Conservation (phyloP, 192 early-diverging fungal genomes). For the Paraglomus occultum region DNA sequence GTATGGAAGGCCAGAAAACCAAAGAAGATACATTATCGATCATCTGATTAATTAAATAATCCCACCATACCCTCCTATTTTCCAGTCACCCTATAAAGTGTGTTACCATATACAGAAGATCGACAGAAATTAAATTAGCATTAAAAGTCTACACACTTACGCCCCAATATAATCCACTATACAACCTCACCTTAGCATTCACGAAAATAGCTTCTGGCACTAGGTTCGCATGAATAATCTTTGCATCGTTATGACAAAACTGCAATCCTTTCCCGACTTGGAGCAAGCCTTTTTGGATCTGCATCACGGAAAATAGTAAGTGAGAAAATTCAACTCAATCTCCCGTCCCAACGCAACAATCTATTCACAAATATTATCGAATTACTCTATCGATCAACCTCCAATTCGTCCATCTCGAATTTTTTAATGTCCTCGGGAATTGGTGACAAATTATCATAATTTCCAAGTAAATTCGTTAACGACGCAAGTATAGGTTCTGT, state of each 20-base stretch:
- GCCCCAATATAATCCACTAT: slow-evolving; percentile 17
- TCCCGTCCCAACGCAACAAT: not conserved
- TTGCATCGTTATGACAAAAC: slow-evolving; percentile 73
- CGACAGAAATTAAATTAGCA: not conserved
- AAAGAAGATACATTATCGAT: not conserved
- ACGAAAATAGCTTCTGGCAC: slow-evolving; percentile 73
- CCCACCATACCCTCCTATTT: slow-evolving; percentile 60
- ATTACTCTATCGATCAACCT: slow-evolving; percentile 38
- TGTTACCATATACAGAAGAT: not conserved
- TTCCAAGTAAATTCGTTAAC: slow-evolving; percentile 61
- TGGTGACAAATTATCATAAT: slow-evolving; percentile 46
- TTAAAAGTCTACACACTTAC: not conserved
- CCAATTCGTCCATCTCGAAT: slow-evolving; percentile 75
- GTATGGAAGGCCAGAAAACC: not conserved
- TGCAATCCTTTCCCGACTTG: slow-evolving; percentile 71
- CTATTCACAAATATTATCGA: not conserved
- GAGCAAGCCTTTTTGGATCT: slow-evolving; percentile 77
- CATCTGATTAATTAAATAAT: not conserved
- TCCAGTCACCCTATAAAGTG: slow-evolving; percentile 66
- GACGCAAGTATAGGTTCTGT: slow-evolving; percentile 70
- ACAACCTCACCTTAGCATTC: slow-evolving; percentile 56
- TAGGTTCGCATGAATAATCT: slow-evolving; percentile 71
- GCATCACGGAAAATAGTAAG: not conserved
- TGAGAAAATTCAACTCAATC: not conserved
- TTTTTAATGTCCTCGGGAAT: slow-evolving; percentile 45